A percentile compares a stretch with the other conserved stretches of the same genome.
Evolutionary conservation across 441 rosid genomes (phyloP).

Genomic region (Geranium incanum): DNA sequence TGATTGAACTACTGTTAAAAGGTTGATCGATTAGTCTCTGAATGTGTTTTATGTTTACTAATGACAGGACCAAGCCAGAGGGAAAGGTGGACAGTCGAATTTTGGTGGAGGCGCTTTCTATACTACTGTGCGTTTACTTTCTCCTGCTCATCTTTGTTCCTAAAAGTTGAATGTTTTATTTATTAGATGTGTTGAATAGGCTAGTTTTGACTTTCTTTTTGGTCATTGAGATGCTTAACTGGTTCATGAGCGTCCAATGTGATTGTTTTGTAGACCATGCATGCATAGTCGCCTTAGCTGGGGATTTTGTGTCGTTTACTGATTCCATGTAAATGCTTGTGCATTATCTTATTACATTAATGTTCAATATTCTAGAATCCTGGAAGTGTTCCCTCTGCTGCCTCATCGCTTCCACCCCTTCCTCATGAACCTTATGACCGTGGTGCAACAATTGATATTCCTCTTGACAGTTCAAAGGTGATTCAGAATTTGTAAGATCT

Average conservation of each 20-base stretch:
- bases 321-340: constrained; percentile 4
- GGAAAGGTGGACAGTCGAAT: not conserved
- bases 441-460: constrained; percentile 74
- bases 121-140: constrained; percentile 4
- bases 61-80: constrained; percentile 5
- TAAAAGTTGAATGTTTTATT: constrained; percentile 4
- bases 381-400: constrained; percentile 64
- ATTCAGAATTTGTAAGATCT: constrained; percentile 8
- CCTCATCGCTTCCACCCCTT: constrained; percentile 80
- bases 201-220: not conserved
- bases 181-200: not conserved
- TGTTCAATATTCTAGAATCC: constrained; percentile 48
- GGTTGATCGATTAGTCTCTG: not conserved
- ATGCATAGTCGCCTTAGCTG: not conserved
- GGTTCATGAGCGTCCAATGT: constrained; percentile 1
- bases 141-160: not conserved
- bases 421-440: constrained; percentile 96
- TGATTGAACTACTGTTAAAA: not conserved
- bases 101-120: constrained; percentile 10
- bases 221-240: not conserved
- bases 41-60: not conserved
- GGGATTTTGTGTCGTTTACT: not conserved
- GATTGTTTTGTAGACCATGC: not conserved
- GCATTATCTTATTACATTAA: constrained; percentile 17
- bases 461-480: constrained; percentile 76